Evolutionary conservation across 169 alveolate species (phyloP).

Genomic region (Babesia divergens): DNA sequence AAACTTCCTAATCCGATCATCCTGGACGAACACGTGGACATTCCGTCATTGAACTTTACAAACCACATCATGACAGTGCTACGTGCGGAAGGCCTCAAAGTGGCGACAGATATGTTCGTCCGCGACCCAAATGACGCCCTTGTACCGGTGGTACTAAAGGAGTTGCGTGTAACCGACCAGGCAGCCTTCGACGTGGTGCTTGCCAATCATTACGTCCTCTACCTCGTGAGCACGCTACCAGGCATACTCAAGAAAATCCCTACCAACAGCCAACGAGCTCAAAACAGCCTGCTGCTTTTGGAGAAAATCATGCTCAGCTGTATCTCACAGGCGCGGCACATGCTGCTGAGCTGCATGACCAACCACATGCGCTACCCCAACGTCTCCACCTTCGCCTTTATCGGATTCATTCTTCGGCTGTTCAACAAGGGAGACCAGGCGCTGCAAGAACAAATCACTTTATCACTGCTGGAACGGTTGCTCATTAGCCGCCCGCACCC

Average conservation of each 20-base stretch:
- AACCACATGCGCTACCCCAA: slow-evolving; percentile 96
- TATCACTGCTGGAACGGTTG: slow-evolving; percentile 86
- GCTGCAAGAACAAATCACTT: slow-evolving; percentile 89
- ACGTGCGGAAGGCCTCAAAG: slow-evolving; percentile 43
- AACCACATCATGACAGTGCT: slow-evolving; percentile 57
- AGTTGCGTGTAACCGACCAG: slow-evolving; percentile 30
- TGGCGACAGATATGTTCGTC: slow-evolving; percentile 47
- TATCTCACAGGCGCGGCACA: slow-evolving; percentile 81
- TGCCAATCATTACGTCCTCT: slow-evolving; percentile 59
- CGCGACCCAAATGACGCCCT: slow-evolving; percentile 45
- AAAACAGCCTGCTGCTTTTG: slow-evolving; percentile 66
- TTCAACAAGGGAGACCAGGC: slow-evolving; percentile 79
- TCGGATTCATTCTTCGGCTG: slow-evolving; percentile 73
- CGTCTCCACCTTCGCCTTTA: slow-evolving; percentile 90
- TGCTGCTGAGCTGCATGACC: slow-evolving; percentile 88
- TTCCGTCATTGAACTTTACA: slow-evolving; percentile 80
- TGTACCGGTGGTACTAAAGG: slow-evolving; percentile 47
- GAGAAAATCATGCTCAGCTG: slow-evolving; percentile 77
- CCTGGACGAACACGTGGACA: slow-evolving; percentile 84
- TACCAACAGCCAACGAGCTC: slow-evolving; percentile 56
- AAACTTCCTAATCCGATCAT: slow-evolving; percentile 91
- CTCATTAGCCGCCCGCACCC: slow-evolving; percentile 92
- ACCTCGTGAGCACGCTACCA: slow-evolving; percentile 73
- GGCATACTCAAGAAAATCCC: slow-evolving; percentile 28
- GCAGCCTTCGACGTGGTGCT: slow-evolving; percentile 38